Percentiles rank a stretch among this genome's conserved stretches.
Evolutionary conservation across 1,139 yeast species (phyloP).

Genomic region (Yamadazyma diddensiae): DNA sequence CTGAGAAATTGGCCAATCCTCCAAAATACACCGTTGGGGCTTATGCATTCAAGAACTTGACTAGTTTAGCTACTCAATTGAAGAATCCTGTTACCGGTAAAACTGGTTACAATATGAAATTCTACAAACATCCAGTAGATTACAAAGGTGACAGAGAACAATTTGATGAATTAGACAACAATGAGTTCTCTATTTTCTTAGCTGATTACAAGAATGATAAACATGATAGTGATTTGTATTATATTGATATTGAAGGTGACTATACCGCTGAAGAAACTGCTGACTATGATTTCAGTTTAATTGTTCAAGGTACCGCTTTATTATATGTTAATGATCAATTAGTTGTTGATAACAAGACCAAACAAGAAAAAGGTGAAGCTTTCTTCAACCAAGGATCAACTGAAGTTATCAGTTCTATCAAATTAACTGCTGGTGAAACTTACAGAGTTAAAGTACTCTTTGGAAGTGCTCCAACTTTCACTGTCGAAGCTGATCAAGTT

Average conservation of each 20-base stretch:
- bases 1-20: slow-evolving; percentile 15
- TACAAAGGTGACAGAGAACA: slow-evolving; percentile 16
- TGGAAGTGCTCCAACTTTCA: slow-evolving; percentile 48
- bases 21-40: slow-evolving; percentile 20
- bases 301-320: slow-evolving; percentile 51
- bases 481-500: slow-evolving; percentile 14
- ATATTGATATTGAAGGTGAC: slow-evolving; percentile 41
- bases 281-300: slow-evolving; percentile 48
- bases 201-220: slow-evolving; percentile 41
- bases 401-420: slow-evolving; percentile 38
- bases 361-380: slow-evolving; percentile 45
- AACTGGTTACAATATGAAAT: slow-evolving; percentile 34
- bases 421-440: slow-evolving; percentile 37
- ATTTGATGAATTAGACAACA: slow-evolving; percentile 35
- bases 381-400: slow-evolving; percentile 46
- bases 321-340: slow-evolving; percentile 49
- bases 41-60: slow-evolving; percentile 22
- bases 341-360: slow-evolving; percentile 53
- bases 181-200: slow-evolving; percentile 36
- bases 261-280: slow-evolving; percentile 45
- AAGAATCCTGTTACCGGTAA: slow-evolving; percentile 29
- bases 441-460: slow-evolving; percentile 47
- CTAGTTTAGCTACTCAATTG: slow-evolving; percentile 23
- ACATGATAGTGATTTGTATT: slow-evolving; percentile 23
- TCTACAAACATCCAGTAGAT: slow-evolving; percentile 27